Evolutionary conservation across 257 asterid species (phyloP).

Genomic region (Fraxinus pennsylvanica): DNA sequence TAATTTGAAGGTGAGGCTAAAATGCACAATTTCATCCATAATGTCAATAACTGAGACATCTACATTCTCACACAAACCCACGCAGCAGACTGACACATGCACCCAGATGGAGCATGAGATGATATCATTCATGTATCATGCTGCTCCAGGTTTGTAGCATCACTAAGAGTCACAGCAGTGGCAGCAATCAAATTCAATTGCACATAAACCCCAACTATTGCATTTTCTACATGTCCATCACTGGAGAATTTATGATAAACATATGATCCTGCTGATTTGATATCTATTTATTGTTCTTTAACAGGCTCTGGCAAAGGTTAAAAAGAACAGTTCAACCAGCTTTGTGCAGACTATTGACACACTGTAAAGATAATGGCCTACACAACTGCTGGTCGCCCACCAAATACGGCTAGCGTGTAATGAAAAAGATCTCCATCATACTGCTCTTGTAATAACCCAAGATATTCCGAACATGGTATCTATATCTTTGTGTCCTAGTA

Average conservation of each 20-base stretch:
- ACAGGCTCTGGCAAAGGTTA: neutral
- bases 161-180: neutral
- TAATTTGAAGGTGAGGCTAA: constrained; percentile 2
- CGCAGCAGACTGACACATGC: constrained; percentile 17
- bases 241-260: neutral
- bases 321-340: neutral
- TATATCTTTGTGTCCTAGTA: neutral
- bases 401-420: neutral
- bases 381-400: neutral
- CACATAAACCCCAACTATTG: neutral
- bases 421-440: neutral
- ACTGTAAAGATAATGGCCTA: neutral
- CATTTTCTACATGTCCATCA: neutral
- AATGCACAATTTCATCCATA: neutral
- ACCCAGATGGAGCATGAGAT: constrained; percentile 6
- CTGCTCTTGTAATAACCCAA: neutral
- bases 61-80: constrained; percentile 13
- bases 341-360: neutral
- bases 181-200: neutral
- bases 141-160: neutral
- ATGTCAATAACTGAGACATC: neutral
- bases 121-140: neutral
- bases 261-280: neutral
- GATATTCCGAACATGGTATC: neutral
- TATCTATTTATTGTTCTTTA: neutral